Evolutionary conservation across 2,329 filamentous ascomycete species (phyloP).

Genomic region (Cladophialophora immunda): DNA sequence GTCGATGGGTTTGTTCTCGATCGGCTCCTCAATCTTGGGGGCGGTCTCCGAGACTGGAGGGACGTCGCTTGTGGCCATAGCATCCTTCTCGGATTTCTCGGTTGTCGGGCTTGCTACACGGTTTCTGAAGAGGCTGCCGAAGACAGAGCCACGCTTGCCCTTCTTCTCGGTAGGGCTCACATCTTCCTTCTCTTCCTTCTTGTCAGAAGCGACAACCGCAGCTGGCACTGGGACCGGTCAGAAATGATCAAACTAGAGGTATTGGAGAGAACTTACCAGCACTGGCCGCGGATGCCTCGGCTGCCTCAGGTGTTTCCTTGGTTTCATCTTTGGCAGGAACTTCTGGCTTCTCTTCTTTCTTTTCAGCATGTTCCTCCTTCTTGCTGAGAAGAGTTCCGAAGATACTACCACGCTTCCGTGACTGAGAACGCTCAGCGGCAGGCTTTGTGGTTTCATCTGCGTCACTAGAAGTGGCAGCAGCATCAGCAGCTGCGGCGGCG

Average conservation of each 20-base stretch:
- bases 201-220: constrained; percentile 59
- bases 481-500: constrained; percentile 27
- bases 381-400: constrained; percentile 67
- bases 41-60: constrained; percentile 57
- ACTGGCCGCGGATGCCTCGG: constrained; percentile 46
- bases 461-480: constrained; percentile 32
- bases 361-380: constrained; percentile 62
- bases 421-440: constrained; percentile 67
- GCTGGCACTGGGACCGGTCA: constrained; percentile 45
- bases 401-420: constrained; percentile 67
- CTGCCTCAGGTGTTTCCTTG: constrained; percentile 50
- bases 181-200: constrained; percentile 56
- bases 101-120: constrained; percentile 59
- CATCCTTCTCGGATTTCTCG: constrained; percentile 59
- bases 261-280: constrained; percentile 40
- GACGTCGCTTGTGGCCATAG: constrained; percentile 58
- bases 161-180: constrained; percentile 67
- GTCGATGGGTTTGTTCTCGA: constrained; percentile 52
- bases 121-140: constrained; percentile 81
- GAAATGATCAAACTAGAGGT: constrained; percentile 11
- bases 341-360: constrained; percentile 53
- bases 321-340: constrained; percentile 55
- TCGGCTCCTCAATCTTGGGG: constrained; percentile 58
- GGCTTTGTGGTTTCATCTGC: constrained; percentile 52
- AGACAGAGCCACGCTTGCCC: constrained; percentile 87